Evolutionary conservation across 2,329 filamentous ascomycete species (phyloP), one percentile per base, ranked within the genome.

Genomic region (Penicillium sp.): DNA sequence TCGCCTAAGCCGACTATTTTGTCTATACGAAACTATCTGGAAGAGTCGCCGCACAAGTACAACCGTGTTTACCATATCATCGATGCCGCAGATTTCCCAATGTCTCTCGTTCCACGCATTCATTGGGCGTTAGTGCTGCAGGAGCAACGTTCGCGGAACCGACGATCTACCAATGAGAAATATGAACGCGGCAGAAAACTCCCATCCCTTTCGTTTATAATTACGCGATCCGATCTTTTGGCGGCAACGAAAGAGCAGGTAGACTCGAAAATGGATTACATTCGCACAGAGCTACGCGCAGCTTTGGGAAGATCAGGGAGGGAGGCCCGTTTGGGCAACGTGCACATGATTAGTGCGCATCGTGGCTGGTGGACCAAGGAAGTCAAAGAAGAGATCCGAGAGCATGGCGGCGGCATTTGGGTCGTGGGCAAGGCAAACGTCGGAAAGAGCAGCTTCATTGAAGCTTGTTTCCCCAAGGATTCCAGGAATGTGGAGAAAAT

Each of bases 341-440:
- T 97, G 12, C 83, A 84, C 62, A 91, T 91, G 70, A 92, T 99
- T 42, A 97, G 93, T 69, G 86, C 93, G 10, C 89, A 89, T 69
- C 82, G 90, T 58, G 84, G 84, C 10, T 99, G 95, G 94, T 97
- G 93, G 91, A 96, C 93, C 0, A 89, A 84, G 64, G 81, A 89
- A 50, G 78, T 99, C 55, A 96, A 91, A 73, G 88, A 96, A 65
- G 88, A 93, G 48, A 92, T 99, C 47, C 93, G 87, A 83, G 78
- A 86, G 43, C 85, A 90, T 49, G 92, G 91, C 4, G 93, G 93
- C 5, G 94, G 88, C 17, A 88, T 90, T 17, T 99, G 94, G 93
- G 88, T 99, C 81, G 89, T 99, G 3, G 94, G 94, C n/a, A 97
- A 96, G 75, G 91, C 92, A 62, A 99, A 99, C 70, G 95, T 97